These are phyloP conservation scores for Myrica gale DNA, from an alignment of 306 rosid genomes.

Conservation along the genomic window DNA sequence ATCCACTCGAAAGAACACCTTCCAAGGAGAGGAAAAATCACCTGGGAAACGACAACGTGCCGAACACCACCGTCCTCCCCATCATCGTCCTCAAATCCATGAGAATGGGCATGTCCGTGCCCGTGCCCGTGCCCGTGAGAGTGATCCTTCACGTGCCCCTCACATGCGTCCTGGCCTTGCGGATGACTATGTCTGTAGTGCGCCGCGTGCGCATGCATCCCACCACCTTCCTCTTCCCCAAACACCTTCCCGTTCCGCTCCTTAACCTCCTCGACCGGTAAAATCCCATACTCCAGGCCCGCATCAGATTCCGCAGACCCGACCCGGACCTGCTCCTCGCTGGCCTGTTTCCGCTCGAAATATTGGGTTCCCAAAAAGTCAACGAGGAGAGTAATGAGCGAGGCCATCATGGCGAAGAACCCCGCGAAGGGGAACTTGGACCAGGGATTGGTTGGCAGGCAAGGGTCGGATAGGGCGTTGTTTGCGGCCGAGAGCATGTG, in stretches of 20 bases:
- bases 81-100: slow-evolving; percentile 35
- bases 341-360: slow-evolving; percentile 55
- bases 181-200: slow-evolving; percentile 79
- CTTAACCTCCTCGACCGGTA: slow-evolving; percentile 25
- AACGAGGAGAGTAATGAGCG: slow-evolving; percentile 73
- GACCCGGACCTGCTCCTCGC: slow-evolving; percentile 39
- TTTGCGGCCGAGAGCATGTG: slow-evolving; percentile 79
- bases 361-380: slow-evolving; percentile 90
- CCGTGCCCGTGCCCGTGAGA: slow-evolving; percentile 17
- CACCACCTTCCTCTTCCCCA: slow-evolving; percentile 89
- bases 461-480: slow-evolving; percentile 48
- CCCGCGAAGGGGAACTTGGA: slow-evolving; percentile 79
- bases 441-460: slow-evolving; percentile 78
- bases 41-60: slow-evolving; percentile 96
- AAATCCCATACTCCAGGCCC: slow-evolving; percentile 33
- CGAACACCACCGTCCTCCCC: slow-evolving; percentile 54
- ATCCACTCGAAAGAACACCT: too few species aligned
- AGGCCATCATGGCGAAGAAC: slow-evolving; percentile 85
- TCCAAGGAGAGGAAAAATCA: slow-evolving; percentile 15
- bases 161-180: slow-evolving; percentile 65
- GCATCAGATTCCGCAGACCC: slow-evolving; percentile 36
- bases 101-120: slow-evolving; percentile 47
- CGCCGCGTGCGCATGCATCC: slow-evolving; percentile 94
- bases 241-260: slow-evolving; percentile 54
- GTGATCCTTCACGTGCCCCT: slow-evolving; percentile 34